Percentiles rank a stretch among this genome's conserved stretches.
phyloP scores from a whole-genome alignment of 208 protist species.

The Crithidia brevicula region DNA sequence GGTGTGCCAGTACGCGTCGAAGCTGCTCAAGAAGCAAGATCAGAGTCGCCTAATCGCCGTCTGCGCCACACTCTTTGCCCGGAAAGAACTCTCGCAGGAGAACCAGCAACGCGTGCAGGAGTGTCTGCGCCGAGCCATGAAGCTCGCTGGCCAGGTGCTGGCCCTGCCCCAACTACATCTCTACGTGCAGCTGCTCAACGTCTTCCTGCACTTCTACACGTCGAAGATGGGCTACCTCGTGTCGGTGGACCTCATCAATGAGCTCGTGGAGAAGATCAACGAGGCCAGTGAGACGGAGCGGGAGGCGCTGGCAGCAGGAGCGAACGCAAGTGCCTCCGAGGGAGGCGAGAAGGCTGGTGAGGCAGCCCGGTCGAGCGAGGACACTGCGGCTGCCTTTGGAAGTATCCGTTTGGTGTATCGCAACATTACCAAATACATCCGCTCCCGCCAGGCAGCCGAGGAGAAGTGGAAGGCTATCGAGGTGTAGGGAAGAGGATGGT shows the following conservation, averaged over 20 bases:
- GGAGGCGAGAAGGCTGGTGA: neutral
- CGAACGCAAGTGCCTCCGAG: neutral
- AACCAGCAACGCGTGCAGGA: slow-evolving; percentile 87
- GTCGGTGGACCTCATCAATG: slow-evolving; percentile 49
- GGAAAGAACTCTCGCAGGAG: slow-evolving; percentile 54
- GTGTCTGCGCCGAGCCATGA: slow-evolving; percentile 93
- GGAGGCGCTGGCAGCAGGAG: neutral
- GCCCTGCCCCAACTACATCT: slow-evolving; percentile 78
- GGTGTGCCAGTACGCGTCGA: slow-evolving; percentile 88
- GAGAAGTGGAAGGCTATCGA: slow-evolving; percentile 77
- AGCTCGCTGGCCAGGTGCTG: slow-evolving; percentile 91
- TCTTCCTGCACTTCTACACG: slow-evolving; percentile 95
- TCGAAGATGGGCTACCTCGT: slow-evolving; percentile 66
- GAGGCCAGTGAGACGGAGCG: slow-evolving; percentile 49
- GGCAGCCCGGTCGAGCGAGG: neutral
- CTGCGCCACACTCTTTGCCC: slow-evolving; percentile 92
- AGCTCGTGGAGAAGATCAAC: slow-evolving; percentile 60
- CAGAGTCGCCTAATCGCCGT: slow-evolving; percentile 87
- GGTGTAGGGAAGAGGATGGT: slow-evolving; percentile 37
- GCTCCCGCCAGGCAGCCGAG: slow-evolving; percentile 61
- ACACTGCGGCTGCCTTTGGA: slow-evolving; percentile 26
- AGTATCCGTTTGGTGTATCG: slow-evolving; percentile 52
- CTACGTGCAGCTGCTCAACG: slow-evolving; percentile 96
- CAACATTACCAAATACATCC: slow-evolving; percentile 80
- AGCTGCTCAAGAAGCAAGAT: slow-evolving; percentile 93